Evolutionary conservation across 495 filamentous ascomycete genomes (phyloP).

Genomic region (Penicillium salamii): DNA sequence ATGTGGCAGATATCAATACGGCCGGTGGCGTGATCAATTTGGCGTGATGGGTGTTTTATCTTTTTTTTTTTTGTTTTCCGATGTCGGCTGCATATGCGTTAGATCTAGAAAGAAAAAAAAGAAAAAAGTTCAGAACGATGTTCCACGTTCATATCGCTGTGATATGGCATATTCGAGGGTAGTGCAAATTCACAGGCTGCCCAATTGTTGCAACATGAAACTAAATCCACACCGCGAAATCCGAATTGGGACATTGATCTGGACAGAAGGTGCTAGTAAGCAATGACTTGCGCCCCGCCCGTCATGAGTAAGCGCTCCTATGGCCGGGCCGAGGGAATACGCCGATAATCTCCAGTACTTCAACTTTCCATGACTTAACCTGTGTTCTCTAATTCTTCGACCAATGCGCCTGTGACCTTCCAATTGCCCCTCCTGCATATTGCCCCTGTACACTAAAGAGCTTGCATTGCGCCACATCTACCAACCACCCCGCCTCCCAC

Average conservation of each 20-base stretch:
- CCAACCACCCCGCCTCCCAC: constrained; percentile 9
- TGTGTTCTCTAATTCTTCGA: not conserved
- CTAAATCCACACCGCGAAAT: not conserved
- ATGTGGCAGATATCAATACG: constrained; percentile 10
- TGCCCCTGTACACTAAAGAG: not conserved
- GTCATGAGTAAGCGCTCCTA: not conserved
- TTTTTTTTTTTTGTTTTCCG: not conserved
- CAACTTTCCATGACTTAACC: constrained; percentile 4
- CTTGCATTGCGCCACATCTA: not conserved
- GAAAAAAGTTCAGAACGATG: too few species aligned
- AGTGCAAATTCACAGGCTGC: too few species aligned
- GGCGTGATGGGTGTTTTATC: not conserved
- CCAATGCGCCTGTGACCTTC: constrained; percentile 2
- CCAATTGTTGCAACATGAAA: too few species aligned
- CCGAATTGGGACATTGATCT: not conserved
- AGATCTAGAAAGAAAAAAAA: not conserved
- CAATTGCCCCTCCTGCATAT: not conserved
- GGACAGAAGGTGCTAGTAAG: constrained; percentile 8
- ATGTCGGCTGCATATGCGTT: constrained; percentile 1
- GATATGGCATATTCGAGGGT: too few species aligned
- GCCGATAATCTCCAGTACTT: constrained; percentile 19
- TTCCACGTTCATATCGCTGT: too few species aligned
- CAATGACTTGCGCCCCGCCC: not conserved
- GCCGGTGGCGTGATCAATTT: constrained; percentile 13
- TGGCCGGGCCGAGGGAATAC: constrained; percentile 17